Percentiles rank a stretch among this genome's conserved stretches.
These are phyloP conservation scores for Penicillium vulpinum DNA, from an alignment of 2,329 filamentous ascomycete species.

Conservation along the genomic window DNA sequence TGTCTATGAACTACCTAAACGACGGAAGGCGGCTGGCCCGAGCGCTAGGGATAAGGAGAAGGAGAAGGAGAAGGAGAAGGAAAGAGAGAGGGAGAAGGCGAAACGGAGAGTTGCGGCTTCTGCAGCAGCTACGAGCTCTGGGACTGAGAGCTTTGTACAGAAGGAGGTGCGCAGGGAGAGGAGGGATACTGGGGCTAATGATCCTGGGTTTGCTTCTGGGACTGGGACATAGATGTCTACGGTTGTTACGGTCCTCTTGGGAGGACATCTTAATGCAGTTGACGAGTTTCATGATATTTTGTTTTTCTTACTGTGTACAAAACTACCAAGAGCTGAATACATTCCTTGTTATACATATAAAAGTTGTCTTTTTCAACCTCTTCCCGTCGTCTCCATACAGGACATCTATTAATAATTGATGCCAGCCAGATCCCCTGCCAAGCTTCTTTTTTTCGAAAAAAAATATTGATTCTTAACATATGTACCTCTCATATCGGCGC, in stretches of 20 bases:
- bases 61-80: conserved; percentile 25
- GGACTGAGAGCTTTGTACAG: conserved; percentile 19
- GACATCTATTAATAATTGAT: too few relatives aligned
- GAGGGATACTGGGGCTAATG: conserved; percentile 18
- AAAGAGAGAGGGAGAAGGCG: conserved; percentile 23
- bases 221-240: not conserved
- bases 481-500: too few relatives aligned
- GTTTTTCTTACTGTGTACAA: conserved; percentile 9
- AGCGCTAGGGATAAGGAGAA: conserved; percentile 37
- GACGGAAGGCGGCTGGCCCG: conserved; percentile 44
- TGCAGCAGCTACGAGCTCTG: conserved; percentile 14
- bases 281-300: conserved; percentile 8
- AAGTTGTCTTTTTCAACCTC: too few relatives aligned
- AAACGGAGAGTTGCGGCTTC: conserved; percentile 26
- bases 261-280: conserved; percentile 6
- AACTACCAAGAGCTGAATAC: not conserved
- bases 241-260: not conserved
- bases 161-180: conserved; percentile 29
- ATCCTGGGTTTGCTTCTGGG: not conserved
- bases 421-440: too few relatives aligned
- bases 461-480: too few relatives aligned
- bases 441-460: too few relatives aligned
- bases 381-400: too few relatives aligned
- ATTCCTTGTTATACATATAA: too few relatives aligned
- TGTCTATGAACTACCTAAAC: conserved; percentile 78